Percentiles rank a stretch among this genome's conserved stretches.
Conservation (phyloP, 768 basidiomycete genomes). For the Leccinum variicolor region DNA sequence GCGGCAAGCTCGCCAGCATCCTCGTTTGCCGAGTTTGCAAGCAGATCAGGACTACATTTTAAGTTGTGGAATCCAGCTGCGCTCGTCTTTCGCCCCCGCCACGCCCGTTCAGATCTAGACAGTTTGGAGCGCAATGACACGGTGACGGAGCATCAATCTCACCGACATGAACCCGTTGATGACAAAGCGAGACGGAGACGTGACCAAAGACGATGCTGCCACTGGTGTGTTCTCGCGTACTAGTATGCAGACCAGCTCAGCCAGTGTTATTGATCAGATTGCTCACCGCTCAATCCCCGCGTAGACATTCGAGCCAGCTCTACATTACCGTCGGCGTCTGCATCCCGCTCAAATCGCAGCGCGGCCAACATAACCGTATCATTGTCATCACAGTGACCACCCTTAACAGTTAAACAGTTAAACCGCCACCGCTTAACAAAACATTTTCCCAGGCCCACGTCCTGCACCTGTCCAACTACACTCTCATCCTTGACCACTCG, state of each 20-base stretch:
- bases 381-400: conserved; percentile 16
- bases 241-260: too few relatives aligned
- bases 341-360: conserved; percentile 57
- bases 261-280: too few relatives aligned
- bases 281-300: too few relatives aligned
- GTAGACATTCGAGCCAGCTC: too few relatives aligned
- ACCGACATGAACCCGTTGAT: conserved; percentile 29
- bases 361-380: conserved; percentile 60
- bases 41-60: conserved; percentile 43
- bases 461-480: conserved; percentile 45
- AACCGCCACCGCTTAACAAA: conserved; percentile 38
- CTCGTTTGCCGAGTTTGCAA: conserved; percentile 95
- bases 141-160: conserved; percentile 34
- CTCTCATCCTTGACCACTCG: conserved; percentile 39
- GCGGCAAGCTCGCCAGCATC: conserved; percentile 83
- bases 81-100: conserved; percentile 59
- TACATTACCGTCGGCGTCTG: conserved; percentile 50
- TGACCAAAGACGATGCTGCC: too few relatives aligned
- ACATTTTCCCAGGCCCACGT: conserved; percentile 30
- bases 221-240: too few relatives aligned
- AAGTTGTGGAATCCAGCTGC: conserved; percentile 34
- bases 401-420: too few relatives aligned
- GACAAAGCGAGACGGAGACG: too few relatives aligned
- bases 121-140: conserved; percentile 21
- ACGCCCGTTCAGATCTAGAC: conserved; percentile 33